phyloP scores from a whole-genome alignment of 225 moss, liverwort and hornwort genomes.

The Anthoceros angustus region DNA sequence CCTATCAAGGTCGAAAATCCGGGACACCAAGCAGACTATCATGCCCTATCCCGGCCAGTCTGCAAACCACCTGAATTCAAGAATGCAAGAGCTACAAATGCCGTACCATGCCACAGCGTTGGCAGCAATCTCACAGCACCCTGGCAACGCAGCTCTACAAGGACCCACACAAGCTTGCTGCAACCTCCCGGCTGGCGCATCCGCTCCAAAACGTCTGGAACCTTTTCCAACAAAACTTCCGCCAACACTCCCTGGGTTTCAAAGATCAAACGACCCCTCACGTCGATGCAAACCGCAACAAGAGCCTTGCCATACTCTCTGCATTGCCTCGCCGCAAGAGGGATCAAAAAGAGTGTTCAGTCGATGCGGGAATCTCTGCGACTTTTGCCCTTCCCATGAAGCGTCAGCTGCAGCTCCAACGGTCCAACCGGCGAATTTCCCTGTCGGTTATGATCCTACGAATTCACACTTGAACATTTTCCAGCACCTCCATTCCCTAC shows the following conservation, averaged over 20 bases:
- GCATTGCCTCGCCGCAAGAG: neutral
- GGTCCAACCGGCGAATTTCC: neutral
- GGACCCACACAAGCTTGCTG: too few species aligned
- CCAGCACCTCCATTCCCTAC: too few species aligned
- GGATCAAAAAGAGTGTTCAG: neutral
- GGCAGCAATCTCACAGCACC: too few species aligned
- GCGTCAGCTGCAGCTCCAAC: neutral
- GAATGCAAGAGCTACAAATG: too few species aligned
- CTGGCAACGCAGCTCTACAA: too few species aligned
- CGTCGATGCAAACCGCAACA: neutral
- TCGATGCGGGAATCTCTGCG: neutral
- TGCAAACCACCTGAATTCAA: neutral
- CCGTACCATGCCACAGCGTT: too few species aligned
- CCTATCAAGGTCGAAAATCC: neutral
- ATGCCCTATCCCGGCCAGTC: neutral
- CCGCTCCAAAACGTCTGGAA: too few species aligned
- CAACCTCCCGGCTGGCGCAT: too few species aligned
- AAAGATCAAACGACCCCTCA: neutral
- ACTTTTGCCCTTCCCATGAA: neutral
- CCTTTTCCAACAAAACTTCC: too few species aligned
- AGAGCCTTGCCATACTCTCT: neutral
- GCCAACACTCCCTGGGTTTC: too few species aligned
- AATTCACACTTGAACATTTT: too few species aligned
- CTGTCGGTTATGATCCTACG: slow-evolving; percentile 1
- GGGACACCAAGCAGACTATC: neutral